phyloP scores from a whole-genome alignment of 306 rosid species.

The Albizia julibrissin region DNA sequence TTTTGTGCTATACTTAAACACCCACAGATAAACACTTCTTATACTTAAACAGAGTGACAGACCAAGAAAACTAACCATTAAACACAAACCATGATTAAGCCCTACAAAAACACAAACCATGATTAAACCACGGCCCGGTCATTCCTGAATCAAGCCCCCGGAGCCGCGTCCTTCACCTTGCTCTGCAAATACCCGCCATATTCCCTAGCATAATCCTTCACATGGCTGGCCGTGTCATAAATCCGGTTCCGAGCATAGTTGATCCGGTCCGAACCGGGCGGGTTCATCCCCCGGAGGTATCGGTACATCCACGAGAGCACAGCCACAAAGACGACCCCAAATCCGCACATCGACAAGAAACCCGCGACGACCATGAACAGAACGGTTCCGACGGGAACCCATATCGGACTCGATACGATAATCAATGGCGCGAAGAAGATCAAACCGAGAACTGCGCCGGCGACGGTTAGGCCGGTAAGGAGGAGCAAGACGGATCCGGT shows the following conservation, averaged over 20 bases:
- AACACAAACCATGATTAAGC: background rate
- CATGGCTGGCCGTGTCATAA: slow-evolving; percentile 59
- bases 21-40: no score
- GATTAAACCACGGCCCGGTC: background rate
- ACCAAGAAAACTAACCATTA: no score
- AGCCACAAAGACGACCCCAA: slow-evolving; percentile 42
- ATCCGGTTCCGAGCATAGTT: slow-evolving; percentile 53
- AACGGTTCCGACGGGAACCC: slow-evolving; percentile 50
- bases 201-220: slow-evolving; percentile 58
- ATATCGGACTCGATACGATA: slow-evolving; percentile 58
- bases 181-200: slow-evolving; percentile 61
- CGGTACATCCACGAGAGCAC: slow-evolving; percentile 56
- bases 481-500: slow-evolving; percentile 54
- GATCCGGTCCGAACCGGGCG: slow-evolving; percentile 53
- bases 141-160: slow-evolving; percentile 47
- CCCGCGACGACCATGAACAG: slow-evolving; percentile 33
- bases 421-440: slow-evolving; percentile 58
- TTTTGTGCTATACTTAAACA: no score
- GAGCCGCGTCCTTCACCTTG: slow-evolving; percentile 69
- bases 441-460: slow-evolving; percentile 35
- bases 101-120: background rate
- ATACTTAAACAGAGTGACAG: no score
- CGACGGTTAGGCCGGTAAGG: slow-evolving; percentile 56
- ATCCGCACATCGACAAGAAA: slow-evolving; percentile 51
- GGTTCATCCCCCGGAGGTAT: slow-evolving; percentile 49